Evolutionary conservation across 139 green algal genomes (phyloP).

Genomic region (Closterium sp.): DNA sequence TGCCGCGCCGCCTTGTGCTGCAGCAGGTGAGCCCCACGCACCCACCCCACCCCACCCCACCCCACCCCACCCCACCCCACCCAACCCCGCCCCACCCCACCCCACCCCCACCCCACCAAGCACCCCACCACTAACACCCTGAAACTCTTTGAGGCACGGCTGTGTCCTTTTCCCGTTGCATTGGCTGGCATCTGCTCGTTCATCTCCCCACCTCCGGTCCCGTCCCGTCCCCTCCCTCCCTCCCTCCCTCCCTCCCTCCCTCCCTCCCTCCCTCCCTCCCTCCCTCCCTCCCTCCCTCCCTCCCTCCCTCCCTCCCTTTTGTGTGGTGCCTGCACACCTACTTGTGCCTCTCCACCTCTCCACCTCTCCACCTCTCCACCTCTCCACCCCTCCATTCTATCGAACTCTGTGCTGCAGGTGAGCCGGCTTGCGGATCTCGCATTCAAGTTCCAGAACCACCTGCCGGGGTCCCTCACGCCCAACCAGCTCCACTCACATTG

Average conservation of each 20-base stretch:
- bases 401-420: slow-evolving; percentile 6
- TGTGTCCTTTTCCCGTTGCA: neutral
- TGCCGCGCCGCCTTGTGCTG: slow-evolving; percentile 49
- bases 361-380: neutral
- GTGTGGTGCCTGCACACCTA: no score
- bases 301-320: neutral
- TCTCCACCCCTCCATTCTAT: neutral
- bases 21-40: slow-evolving; percentile 12
- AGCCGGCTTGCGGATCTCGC: slow-evolving; percentile 21
- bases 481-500: slow-evolving; percentile 32
- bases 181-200: neutral
- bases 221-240: neutral
- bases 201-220: neutral
- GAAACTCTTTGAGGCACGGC: neutral
- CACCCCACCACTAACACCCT: no score
- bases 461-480: neutral
- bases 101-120: neutral
- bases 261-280: neutral
- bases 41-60: neutral
- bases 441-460: slow-evolving; percentile 36
- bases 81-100: neutral
- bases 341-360: neutral
- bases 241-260: neutral
- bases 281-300: neutral
- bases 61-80: no score